Evolutionary conservation across 2,329 filamentous ascomycete genomes (phyloP).

Genomic region (Exophiala xenobiotica): DNA sequence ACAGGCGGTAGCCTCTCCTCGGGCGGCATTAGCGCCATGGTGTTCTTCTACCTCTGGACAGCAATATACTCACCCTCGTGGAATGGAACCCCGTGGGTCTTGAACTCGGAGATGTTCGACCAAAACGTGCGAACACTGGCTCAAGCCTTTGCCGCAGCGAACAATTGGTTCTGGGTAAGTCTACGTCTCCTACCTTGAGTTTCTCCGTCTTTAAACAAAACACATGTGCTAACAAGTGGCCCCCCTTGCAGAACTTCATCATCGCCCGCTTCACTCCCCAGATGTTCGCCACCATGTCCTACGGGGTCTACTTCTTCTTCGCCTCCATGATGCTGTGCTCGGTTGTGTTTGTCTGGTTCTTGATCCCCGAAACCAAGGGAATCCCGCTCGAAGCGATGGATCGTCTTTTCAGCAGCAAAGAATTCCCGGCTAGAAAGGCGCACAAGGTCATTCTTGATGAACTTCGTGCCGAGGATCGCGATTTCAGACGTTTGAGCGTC

Average conservation of each 20-base stretch:
- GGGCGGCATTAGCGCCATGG: slow-evolving; percentile 60
- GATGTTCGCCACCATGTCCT: slow-evolving; percentile 47
- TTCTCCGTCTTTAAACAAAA: slow-evolving; percentile 46
- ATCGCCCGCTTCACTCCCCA: slow-evolving; percentile 36
- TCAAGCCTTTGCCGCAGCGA: slow-evolving; percentile 68
- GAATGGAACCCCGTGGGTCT: slow-evolving; percentile 74
- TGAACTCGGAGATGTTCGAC: slow-evolving; percentile 65
- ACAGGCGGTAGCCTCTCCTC: slow-evolving; percentile 38
- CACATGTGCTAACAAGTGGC: slow-evolving; percentile 12
- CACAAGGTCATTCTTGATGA: slow-evolving; percentile 38
- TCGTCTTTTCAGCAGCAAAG: slow-evolving; percentile 55
- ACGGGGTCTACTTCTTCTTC: slow-evolving; percentile 69
- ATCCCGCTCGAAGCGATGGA: slow-evolving; percentile 67
- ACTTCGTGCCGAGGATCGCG: slow-evolving; percentile 38
- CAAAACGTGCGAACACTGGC: slow-evolving; percentile 67
- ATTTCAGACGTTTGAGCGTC: slow-evolving; percentile 34
- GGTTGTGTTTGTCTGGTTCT: slow-evolving; percentile 60
- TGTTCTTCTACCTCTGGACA: slow-evolving; percentile 73
- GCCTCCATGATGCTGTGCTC: slow-evolving; percentile 61
- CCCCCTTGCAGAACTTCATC: slow-evolving; percentile 20
- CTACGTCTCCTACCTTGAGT: slow-evolving; percentile 58
- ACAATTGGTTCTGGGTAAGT: slow-evolving; percentile 64
- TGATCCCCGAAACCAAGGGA: slow-evolving; percentile 65
- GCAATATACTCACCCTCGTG: slow-evolving; percentile 69
- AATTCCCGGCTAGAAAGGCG: slow-evolving; percentile 38